These are phyloP conservation scores for Boletus subcaerulescens DNA, from an alignment of 768 basidiomycete species.

Conservation along the genomic window DNA sequence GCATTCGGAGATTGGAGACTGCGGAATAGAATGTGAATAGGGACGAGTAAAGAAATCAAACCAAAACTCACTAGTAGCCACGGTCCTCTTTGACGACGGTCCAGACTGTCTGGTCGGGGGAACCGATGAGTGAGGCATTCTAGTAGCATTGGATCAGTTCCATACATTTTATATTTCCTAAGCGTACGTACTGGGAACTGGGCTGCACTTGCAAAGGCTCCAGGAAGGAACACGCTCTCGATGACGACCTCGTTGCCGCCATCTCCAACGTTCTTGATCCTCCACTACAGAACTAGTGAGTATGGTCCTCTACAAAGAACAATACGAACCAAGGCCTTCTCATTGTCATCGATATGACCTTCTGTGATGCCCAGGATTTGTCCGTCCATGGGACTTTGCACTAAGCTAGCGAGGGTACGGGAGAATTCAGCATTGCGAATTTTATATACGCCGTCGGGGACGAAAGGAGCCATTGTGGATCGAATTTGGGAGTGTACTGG, in stretches of 20 bases:
- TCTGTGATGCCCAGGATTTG: neutral
- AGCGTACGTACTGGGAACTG: neutral
- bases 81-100: neutral
- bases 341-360: too few species aligned
- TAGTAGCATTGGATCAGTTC: neutral
- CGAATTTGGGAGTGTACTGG: neutral
- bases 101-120: neutral
- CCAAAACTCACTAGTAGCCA: neutral
- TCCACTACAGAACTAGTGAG: neutral
- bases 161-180: too few species aligned
- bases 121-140: neutral
- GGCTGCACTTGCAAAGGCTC: neutral
- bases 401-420: neutral
- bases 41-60: too few species aligned
- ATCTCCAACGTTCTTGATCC: neutral
- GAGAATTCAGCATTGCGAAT: neutral
- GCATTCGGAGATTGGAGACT: neutral
- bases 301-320: neutral
- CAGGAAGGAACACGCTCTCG: neutral
- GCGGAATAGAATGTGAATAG: neutral
- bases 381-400: neutral
- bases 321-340: neutral
- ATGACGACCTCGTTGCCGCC: neutral
- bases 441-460: neutral
- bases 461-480: neutral